These are phyloP conservation scores for Rhynchosporium graminicola DNA, from an alignment of 2,329 filamentous ascomycete species.

Conservation along the genomic window DNA sequence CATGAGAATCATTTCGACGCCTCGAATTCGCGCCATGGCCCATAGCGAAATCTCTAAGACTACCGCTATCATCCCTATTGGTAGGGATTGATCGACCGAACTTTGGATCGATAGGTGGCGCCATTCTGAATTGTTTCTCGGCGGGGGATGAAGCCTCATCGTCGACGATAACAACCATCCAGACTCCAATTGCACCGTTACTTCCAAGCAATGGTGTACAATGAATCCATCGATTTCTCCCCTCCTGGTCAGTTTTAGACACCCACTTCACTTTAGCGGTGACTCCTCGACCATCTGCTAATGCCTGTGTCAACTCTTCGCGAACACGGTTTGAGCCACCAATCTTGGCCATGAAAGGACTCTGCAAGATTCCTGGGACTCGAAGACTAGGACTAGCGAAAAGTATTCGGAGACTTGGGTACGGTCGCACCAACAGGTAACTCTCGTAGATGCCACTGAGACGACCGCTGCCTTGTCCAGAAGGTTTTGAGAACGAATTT, in stretches of 20 bases:
- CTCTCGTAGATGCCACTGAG: conserved; percentile 52
- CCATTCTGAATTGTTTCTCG: conserved; percentile 31
- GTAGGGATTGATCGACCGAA: conserved; percentile 29
- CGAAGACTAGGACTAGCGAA: conserved; percentile 69
- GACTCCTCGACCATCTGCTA: conserved; percentile 68
- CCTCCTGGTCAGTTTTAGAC: conserved; percentile 49
- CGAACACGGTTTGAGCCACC: conserved; percentile 51
- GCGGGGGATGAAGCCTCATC: conserved; percentile 48
- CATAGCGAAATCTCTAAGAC: conserved; percentile 35
- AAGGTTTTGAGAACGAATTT: conserved; percentile 7
- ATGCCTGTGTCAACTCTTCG: conserved; percentile 55
- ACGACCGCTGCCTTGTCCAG: conserved; percentile 36
- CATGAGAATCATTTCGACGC: conserved; percentile 20
- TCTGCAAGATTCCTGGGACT: conserved; percentile 67
- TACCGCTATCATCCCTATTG: conserved; percentile 25
- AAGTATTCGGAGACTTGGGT: conserved; percentile 64
- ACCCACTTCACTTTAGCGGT: conserved; percentile 77
- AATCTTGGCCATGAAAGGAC: conserved; percentile 55
- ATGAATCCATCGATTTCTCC: conserved; percentile 72
- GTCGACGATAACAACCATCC: conserved; percentile 76
- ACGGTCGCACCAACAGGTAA: conserved; percentile 66
- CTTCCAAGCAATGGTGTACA: conserved; percentile 71
- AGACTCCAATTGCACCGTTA: conserved; percentile 70
- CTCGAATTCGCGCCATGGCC: conserved; percentile 20
- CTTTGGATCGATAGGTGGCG: conserved; percentile 39